A percentile compares a stretch with the other conserved stretches of the same genome.
These are phyloP conservation scores for Rauvolfia tetraphylla DNA, from an alignment of 257 asterid genomes.

Conservation along the genomic window DNA sequence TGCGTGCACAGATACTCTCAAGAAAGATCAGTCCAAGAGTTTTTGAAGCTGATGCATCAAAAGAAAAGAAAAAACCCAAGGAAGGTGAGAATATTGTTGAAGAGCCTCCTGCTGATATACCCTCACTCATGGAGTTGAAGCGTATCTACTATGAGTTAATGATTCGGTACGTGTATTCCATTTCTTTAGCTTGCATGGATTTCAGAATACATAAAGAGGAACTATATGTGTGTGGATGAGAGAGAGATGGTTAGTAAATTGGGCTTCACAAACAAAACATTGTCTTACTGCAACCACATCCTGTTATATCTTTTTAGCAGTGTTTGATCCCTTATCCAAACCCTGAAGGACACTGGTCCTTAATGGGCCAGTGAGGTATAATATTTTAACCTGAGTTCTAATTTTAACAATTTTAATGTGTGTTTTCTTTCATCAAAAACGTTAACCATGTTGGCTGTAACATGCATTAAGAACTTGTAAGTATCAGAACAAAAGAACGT, in stretches of 20 bases:
- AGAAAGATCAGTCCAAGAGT: constrained; percentile 93
- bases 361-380: no score
- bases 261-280: neutral
- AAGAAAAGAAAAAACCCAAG: constrained; percentile 84
- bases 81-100: constrained; percentile 84
- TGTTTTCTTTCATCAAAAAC: neutral
- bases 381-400: neutral
- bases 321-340: neutral
- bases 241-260: neutral
- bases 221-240: neutral
- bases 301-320: neutral
- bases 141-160: constrained; percentile 86
- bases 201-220: neutral
- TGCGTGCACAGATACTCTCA: constrained; percentile 95
- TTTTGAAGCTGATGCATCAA: constrained; percentile 81
- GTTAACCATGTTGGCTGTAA: neutral
- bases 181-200: neutral
- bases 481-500: no score
- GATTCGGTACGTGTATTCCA: constrained; percentile 57
- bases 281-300: neutral
- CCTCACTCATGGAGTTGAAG: constrained; percentile 81
- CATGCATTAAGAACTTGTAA: neutral
- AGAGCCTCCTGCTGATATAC: constrained; percentile 93
- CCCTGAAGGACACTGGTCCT: neutral
- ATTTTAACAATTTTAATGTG: no score